phyloP scores from a whole-genome alignment of 129 eudicot species.

The Escallonia rubra region DNA sequence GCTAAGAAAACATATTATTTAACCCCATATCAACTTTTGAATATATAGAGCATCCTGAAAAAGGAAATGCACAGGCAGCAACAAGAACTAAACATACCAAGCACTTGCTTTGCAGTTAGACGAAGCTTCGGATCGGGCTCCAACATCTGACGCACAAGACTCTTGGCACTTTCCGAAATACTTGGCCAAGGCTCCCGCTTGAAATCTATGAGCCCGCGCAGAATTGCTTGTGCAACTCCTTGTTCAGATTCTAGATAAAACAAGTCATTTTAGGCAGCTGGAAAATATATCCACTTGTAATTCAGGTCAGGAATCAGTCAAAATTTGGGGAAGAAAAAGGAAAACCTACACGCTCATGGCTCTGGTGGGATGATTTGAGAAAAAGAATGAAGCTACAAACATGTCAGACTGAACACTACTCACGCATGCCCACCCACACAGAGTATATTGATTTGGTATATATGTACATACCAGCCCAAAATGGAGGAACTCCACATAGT shows the following conservation, averaged over 20 bases:
- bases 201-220: slow-evolving; percentile 51
- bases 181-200: slow-evolving; percentile 64
- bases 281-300: not conserved
- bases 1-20: not conserved
- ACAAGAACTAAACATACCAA: slow-evolving; percentile 27
- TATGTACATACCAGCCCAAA: slow-evolving; percentile 51
- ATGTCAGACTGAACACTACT: no score
- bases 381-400: no score
- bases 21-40: not conserved
- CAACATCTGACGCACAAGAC: slow-evolving; percentile 51
- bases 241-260: slow-evolving; percentile 49
- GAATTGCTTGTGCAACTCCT: slow-evolving; percentile 64
- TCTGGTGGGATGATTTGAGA: no score
- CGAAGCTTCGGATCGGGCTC: slow-evolving; percentile 53
- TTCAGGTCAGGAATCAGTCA: not conserved
- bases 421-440: no score
- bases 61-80: not conserved
- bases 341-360: no score
- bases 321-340: no score
- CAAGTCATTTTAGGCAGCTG: slow-evolving; percentile 1
- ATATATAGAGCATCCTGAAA: not conserved
- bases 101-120: slow-evolving; percentile 54
- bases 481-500: slow-evolving; percentile 64
- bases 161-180: slow-evolving; percentile 51
- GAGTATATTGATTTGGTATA: not conserved